Evolutionary conservation across 2,329 filamentous ascomycete genomes (phyloP).

Genomic region (Rhytidhysteron rufulum): DNA sequence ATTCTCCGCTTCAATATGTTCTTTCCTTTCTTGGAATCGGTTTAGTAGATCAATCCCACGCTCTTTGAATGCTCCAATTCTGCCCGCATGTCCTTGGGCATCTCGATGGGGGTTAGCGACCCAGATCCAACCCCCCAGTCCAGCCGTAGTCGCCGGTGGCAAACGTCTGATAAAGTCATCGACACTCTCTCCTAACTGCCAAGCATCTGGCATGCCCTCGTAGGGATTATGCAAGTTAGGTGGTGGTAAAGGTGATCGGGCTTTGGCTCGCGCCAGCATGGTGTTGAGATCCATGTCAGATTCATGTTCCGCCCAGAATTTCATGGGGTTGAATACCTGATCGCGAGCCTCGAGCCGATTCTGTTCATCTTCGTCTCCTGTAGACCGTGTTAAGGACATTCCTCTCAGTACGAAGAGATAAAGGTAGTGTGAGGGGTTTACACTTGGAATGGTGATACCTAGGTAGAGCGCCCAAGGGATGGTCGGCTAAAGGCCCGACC

Average conservation of each 20-base stretch:
- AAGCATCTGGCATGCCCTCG: conserved; percentile 50
- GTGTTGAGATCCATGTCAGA: conserved; percentile 21
- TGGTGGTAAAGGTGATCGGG: conserved; percentile 6
- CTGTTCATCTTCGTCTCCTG: conserved; percentile 27
- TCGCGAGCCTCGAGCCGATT: conserved; percentile 15
- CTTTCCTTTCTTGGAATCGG: conserved; percentile 44
- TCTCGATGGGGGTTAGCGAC: conserved; percentile 60
- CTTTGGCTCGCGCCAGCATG: conserved; percentile 11
- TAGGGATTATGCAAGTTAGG: conserved; percentile 50
- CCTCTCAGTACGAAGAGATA: no score
- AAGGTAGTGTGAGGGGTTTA: no score
- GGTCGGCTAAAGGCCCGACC: no score
- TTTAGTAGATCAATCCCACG: conserved; percentile 55
- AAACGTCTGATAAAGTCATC: conserved; percentile 64
- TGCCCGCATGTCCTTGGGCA: conserved; percentile 34
- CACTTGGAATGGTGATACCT: no score
- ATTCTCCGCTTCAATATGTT: conserved; percentile 50
- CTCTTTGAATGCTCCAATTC: conserved; percentile 48
- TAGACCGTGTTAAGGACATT: not conserved
- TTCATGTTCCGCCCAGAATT: conserved; percentile 16
- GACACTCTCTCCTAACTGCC: conserved; percentile 62
- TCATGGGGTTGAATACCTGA: conserved; percentile 11
- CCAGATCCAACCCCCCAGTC: conserved; percentile 65
- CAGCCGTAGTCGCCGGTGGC: conserved; percentile 60
- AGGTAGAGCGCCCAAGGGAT: no score